Percentiles rank a stretch among this genome's conserved stretches.
Evolutionary conservation across 1,284 basidiomycete genomes (phyloP).

Genomic region (Apiotrichum gracile): DNA sequence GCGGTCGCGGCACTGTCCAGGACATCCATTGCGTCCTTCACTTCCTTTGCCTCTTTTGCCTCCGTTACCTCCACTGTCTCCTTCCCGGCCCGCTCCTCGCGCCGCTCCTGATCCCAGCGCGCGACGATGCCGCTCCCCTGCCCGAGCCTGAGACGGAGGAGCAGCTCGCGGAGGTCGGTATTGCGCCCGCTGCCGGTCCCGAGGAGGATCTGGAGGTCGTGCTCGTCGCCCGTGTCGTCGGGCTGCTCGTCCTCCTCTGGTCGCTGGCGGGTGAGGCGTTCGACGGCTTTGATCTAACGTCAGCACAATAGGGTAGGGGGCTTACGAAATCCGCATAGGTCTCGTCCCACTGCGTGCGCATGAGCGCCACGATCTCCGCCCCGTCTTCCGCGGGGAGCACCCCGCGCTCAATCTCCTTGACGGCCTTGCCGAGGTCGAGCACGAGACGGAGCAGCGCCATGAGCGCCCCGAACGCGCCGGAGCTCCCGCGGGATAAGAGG

Average conservation of each 20-base stretch:
- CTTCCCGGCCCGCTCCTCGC: background rate
- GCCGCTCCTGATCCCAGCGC: background rate
- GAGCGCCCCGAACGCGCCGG: constrained; percentile 58
- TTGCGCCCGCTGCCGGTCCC: background rate
- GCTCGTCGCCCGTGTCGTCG: background rate
- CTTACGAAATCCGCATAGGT: background rate
- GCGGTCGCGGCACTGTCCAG: background rate
- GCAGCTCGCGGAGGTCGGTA: background rate
- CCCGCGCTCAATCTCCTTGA: constrained; percentile 57
- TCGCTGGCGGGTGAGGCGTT: background rate
- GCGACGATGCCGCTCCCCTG: background rate
- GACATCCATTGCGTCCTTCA: background rate
- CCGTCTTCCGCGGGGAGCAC: constrained; percentile 59
- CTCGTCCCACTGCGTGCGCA: background rate
- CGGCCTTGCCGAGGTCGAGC: constrained; percentile 62
- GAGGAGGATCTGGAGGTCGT: background rate
- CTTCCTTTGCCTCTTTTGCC: background rate
- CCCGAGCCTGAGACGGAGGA: background rate
- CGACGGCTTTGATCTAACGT: background rate
- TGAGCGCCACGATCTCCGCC: constrained; percentile 46
- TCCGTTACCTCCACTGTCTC: too few species aligned
- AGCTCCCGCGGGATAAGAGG: constrained; percentile 59
- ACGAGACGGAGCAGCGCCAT: constrained; percentile 61
- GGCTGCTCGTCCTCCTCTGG: background rate
- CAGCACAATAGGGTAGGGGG: background rate